Base-by-base conservation (phyloP, 2,329 filamentous ascomycete genomes). In the Fusarium protoensiforme region DNA sequence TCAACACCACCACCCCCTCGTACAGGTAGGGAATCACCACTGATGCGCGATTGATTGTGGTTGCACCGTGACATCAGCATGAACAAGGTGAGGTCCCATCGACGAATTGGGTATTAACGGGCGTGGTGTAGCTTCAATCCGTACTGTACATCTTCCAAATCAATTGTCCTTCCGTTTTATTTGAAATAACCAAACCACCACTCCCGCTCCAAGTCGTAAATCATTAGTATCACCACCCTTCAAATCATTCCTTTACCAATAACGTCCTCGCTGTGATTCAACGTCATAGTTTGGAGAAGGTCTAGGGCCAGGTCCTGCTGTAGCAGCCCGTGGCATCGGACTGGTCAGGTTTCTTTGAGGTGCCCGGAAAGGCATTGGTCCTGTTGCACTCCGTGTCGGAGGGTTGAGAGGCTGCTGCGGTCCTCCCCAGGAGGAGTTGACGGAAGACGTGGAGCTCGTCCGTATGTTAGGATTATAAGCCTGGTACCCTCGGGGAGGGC, bases 321-420 rank as follows among this genome's bases (percentile, higher is more conserved):
- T 68, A 48, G 69, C 73, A 41, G 75, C 77, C 51, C 80, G 77
- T 16, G 82, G 80, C 62, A 83, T 74, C 5, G 84, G 84, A 5
- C 83, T 84, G 24, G 86, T 87, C 82, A 87, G 83, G 64, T 84
- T 87, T 59, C 86, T 82, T 70, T 84, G 84, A 31, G 82, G 75
- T 39, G 81, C 81, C 29, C 81, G 74, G 11, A 78, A 75, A 29
- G 81, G 78, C 16, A 82, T 72, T 5, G 82, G 82, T 1, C 81
- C 81, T 16, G 85, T 86, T 31, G 81, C 80, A 63, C 84, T 87
- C 36, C 86, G 82, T 61, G 75, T 65, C 1, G 82, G 76, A 27
- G 68, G 72, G 69, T 73, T 51, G 76, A 79, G 61, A 20, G 74
- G 71, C 9, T 78, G 77, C 31, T 75, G 64, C 41, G 73, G 67